phyloP scores from a whole-genome alignment of 2,329 filamentous ascomycete species.

The Fusarium camptoceras region DNA sequence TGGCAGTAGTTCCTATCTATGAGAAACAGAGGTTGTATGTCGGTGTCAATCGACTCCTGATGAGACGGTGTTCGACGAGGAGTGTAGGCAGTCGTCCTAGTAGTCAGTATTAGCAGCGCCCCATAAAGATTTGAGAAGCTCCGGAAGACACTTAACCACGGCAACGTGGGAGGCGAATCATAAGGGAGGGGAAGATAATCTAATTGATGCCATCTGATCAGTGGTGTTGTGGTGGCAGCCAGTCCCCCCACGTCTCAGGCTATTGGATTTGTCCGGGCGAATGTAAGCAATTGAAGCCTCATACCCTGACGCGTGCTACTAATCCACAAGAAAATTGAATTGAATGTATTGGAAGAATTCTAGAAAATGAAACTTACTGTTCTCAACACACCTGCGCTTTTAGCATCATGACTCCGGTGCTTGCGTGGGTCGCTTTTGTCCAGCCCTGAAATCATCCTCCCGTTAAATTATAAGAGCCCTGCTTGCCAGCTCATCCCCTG shows the following conservation, averaged over 20 bases:
- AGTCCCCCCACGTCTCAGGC: not conserved
- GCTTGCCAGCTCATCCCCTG: not conserved
- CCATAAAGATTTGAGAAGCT: not conserved
- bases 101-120: too few relatives aligned
- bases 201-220: not conserved
- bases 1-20: too few relatives aligned
- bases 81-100: accelerated
- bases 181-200: not conserved
- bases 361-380: not conserved
- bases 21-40: not conserved
- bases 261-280: not conserved
- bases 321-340: not conserved
- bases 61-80: too few relatives aligned
- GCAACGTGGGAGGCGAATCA: not conserved
- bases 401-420: not conserved
- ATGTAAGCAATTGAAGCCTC: not conserved
- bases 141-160: not conserved
- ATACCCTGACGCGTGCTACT: not conserved
- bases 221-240: not conserved
- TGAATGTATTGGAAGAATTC: not conserved
- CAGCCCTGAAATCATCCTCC: not conserved
- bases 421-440: not conserved
- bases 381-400: not conserved
- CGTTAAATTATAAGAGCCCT: not conserved
- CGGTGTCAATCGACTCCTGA: not conserved